Evolutionary conservation across 441 rosid genomes (phyloP).

Genomic region (Macaranga tanarius): DNA sequence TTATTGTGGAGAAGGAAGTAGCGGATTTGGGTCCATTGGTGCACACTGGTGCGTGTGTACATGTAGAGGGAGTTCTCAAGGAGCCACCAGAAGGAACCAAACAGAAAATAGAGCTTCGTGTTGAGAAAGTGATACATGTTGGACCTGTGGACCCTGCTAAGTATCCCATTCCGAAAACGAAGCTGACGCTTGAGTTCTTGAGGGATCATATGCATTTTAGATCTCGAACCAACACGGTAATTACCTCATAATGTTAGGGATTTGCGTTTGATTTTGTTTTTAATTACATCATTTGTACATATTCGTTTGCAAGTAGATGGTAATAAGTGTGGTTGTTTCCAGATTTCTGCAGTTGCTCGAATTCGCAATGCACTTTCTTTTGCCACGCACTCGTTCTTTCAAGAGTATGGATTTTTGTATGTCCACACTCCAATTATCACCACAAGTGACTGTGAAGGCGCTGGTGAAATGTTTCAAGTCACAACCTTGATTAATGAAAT

Average conservation of each 20-base stretch:
- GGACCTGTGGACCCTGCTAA: constrained; percentile 68
- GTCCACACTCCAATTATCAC: constrained; percentile 87
- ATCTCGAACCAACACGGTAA: constrained; percentile 80
- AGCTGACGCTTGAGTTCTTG: constrained; percentile 72
- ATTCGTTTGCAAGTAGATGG: not conserved
- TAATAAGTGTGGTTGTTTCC: constrained; percentile 20
- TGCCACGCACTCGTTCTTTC: constrained; percentile 88
- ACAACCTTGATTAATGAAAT: constrained; percentile 50
- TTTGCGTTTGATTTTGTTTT: too few species aligned
- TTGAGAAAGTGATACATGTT: constrained; percentile 53
- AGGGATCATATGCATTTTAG: constrained; percentile 83
- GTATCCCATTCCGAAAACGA: constrained; percentile 87
- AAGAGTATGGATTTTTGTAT: constrained; percentile 64
- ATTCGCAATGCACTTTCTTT: constrained; percentile 82
- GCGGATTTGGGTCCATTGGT: constrained; percentile 60
- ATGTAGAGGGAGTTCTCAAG: constrained; percentile 68
- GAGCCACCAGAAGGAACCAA: constrained; percentile 72
- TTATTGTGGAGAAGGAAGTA: constrained; percentile 61
- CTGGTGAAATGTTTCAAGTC: constrained; percentile 98
- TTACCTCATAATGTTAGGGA: too few species aligned
- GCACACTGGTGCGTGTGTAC: constrained; percentile 75
- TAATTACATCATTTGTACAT: too few species aligned
- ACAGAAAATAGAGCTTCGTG: constrained; percentile 88
- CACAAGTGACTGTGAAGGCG: constrained; percentile 98
- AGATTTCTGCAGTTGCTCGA: constrained; percentile 85